phyloP scores from a whole-genome alignment of 306 rosid species.

The Rosa rugosa region DNA sequence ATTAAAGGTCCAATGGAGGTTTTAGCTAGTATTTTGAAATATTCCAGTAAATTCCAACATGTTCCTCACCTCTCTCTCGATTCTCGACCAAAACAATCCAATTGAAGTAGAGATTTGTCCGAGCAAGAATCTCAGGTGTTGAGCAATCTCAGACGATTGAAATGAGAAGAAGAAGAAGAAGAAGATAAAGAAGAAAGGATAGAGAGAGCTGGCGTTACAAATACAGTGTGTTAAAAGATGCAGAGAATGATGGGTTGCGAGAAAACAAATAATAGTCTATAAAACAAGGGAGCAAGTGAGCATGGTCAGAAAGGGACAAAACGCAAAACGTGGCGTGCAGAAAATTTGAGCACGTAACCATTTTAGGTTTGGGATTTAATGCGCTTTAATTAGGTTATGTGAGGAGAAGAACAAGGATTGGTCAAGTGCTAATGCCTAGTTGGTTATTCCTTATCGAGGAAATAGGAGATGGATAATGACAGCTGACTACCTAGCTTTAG shows the following conservation, averaged over 20 bases:
- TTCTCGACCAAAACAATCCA: constrained; percentile 2
- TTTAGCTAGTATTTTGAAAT: too few relatives aligned
- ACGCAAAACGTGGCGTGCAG: background rate
- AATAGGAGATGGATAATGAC: background rate
- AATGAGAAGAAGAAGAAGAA: background rate
- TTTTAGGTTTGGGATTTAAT: background rate
- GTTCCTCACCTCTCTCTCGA: constrained; percentile 6
- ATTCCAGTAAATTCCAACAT: too few relatives aligned
- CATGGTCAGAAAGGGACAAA: background rate
- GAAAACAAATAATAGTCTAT: background rate
- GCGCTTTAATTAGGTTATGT: background rate
- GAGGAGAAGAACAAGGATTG: background rate
- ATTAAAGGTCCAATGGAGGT: too few relatives aligned
- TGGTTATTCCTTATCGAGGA: background rate
- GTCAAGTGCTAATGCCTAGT: too few relatives aligned
- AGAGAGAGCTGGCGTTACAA: background rate
- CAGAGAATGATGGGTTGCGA: background rate
- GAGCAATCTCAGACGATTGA: background rate
- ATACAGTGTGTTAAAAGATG: background rate
- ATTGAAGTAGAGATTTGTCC: background rate
- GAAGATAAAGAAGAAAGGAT: background rate
- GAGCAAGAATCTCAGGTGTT: background rate
- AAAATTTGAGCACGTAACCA: background rate
- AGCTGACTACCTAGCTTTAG: background rate
- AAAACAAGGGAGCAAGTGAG: background rate